Conservation (phyloP, 2,329 filamentous ascomycete species). For the Trichoderma oligosporum region DNA sequence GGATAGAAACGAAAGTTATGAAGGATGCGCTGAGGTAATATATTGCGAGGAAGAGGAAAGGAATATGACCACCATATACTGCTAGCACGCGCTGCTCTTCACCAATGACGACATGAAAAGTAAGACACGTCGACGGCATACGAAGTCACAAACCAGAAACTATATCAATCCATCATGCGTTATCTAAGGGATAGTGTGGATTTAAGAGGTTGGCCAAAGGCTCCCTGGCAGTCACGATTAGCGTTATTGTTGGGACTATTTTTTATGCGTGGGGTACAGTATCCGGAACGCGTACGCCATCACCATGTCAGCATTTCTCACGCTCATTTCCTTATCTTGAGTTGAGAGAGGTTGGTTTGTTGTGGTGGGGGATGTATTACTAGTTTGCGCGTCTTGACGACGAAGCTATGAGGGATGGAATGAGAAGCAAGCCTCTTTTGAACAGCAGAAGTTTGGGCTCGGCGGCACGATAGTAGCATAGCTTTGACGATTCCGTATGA, state of each 20-base stretch:
- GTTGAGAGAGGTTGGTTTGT: neutral
- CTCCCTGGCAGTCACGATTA: neutral
- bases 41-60: neutral
- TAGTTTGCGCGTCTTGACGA: too few species aligned
- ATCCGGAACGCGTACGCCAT: conserved; percentile 15
- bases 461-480: too few species aligned
- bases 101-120: conserved; percentile 13
- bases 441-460: too few species aligned
- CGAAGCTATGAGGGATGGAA: too few species aligned
- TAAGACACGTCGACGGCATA: neutral
- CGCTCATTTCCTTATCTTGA: neutral
- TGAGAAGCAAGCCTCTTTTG: too few species aligned
- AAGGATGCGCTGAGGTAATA: neutral
- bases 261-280: conserved; percentile 14
- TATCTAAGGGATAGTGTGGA: neutral
- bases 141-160: neutral
- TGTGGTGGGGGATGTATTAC: neutral
- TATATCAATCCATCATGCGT: neutral
- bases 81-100: neutral
- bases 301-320: neutral
- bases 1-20: neutral
- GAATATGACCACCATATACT: neutral
- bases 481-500: too few species aligned
- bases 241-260: neutral
- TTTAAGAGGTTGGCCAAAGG: conserved; percentile 3